These are phyloP conservation scores for Rhynchospora breviuscula DNA, from an alignment of 176 grass and related monocot genomes.

Conservation along the genomic window DNA sequence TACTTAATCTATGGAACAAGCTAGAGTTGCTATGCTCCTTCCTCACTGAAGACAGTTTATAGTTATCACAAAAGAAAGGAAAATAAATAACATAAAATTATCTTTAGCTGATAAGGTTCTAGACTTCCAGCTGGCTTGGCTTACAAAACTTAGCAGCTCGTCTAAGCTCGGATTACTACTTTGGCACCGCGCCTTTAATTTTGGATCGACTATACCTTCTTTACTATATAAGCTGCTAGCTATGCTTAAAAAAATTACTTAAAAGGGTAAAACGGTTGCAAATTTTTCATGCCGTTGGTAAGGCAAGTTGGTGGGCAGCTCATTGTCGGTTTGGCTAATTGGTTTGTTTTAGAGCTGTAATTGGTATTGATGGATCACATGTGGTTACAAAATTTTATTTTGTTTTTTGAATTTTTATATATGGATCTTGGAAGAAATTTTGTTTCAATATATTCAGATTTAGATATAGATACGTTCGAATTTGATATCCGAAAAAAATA, in stretches of 20 bases:
- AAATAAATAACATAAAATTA: neutral
- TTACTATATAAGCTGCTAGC: neutral
- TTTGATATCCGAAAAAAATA: too few relatives aligned
- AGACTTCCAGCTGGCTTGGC: neutral
- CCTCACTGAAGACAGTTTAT: neutral
- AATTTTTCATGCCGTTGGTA: neutral
- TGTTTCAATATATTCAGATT: too few relatives aligned
- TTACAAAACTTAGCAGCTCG: neutral
- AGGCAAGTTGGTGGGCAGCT: neutral
- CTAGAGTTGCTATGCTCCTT: neutral
- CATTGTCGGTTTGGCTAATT: neutral
- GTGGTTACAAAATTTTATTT: neutral
- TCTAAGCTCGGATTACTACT: neutral
- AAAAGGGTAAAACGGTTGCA: neutral
- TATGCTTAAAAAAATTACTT: neutral
- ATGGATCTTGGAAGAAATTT: too few relatives aligned
- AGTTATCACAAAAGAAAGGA: neutral
- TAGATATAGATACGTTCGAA: too few relatives aligned
- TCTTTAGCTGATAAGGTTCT: neutral
- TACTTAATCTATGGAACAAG: neutral
- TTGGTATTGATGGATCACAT: neutral
- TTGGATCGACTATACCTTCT: neutral
- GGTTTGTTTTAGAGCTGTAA: neutral
- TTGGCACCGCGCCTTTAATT: neutral
- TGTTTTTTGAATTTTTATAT: too few relatives aligned